phyloP scores from a whole-genome alignment of 768 basidiomycete genomes.

The Holtermannia corniformis region DNA sequence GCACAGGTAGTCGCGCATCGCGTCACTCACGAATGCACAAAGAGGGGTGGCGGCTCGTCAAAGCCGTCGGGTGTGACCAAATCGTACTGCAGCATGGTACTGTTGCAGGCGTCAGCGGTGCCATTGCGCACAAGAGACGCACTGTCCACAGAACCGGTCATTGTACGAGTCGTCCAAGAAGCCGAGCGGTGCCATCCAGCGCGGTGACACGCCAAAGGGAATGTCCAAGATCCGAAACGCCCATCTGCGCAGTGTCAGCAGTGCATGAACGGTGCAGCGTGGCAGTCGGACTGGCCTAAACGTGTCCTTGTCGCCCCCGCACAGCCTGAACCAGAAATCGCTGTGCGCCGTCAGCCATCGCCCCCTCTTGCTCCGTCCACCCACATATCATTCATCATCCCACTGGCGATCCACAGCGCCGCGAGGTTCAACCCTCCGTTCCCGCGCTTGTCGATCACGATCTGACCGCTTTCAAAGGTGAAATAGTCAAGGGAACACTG shows the following conservation, averaged over 20 bases:
- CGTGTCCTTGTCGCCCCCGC: constrained; percentile 44
- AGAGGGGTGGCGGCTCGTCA: constrained; percentile 18
- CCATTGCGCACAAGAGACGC: constrained; percentile 5
- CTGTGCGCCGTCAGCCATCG: constrained; percentile 35
- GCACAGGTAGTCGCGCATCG: background rate
- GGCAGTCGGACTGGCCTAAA: no score
- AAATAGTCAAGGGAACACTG: constrained; percentile 39
- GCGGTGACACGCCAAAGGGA: constrained; percentile 34
- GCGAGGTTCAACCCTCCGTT: constrained; percentile 44
- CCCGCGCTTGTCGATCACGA: constrained; percentile 45
- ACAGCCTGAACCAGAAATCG: constrained; percentile 44
- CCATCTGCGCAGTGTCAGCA: no score
- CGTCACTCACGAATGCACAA: constrained; percentile 34
- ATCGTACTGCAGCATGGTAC: constrained; percentile 40
- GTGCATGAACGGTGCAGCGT: no score
- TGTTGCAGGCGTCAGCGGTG: constrained; percentile 2
- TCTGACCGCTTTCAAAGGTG: constrained; percentile 44
- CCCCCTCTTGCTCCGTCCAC: no score
- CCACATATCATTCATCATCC: background rate
- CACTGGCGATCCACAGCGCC: constrained; percentile 40
- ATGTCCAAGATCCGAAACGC: constrained; percentile 42
- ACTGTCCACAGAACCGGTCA: constrained; percentile 42
- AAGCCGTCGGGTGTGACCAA: constrained; percentile 20
- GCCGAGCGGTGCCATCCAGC: constrained; percentile 40
- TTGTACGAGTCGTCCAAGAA: constrained; percentile 20